Percentiles rank a stretch among this genome's conserved stretches.
These are phyloP conservation scores for Vaccinium vitisidaea DNA, from an alignment of 148 eudicot genomes.

Conservation along the genomic window DNA sequence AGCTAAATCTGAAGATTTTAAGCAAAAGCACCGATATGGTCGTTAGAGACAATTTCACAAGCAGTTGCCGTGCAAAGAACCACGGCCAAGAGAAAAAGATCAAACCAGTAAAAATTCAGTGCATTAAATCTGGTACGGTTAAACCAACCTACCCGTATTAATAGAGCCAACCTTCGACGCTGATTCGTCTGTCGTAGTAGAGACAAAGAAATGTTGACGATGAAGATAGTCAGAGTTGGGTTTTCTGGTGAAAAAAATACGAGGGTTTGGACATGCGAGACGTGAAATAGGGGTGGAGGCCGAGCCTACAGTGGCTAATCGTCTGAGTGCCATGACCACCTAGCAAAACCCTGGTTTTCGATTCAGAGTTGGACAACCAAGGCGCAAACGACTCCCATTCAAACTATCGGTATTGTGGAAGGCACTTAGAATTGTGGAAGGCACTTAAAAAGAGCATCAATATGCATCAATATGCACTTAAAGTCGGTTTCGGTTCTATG, in stretches of 20 bases:
- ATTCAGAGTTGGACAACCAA: background rate
- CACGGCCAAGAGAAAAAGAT: background rate
- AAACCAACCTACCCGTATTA: background rate
- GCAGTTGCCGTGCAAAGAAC: constrained; percentile 5
- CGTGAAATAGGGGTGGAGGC: background rate
- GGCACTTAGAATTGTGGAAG: too few relatives aligned
- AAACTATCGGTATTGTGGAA: too few relatives aligned
- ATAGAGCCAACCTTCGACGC: background rate
- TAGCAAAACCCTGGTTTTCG: background rate
- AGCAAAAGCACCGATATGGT: background rate
- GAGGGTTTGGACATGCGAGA: background rate
- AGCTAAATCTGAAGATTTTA: background rate
- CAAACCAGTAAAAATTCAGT: background rate
- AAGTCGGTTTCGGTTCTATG: too few relatives aligned
- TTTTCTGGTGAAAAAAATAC: background rate
- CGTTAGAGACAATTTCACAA: constrained; percentile 9
- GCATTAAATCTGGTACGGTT: background rate
- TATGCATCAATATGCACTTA: too few relatives aligned
- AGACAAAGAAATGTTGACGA: background rate
- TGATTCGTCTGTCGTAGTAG: background rate
- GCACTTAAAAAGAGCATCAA: too few relatives aligned
- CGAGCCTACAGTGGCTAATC: background rate
- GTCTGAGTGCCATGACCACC: background rate
- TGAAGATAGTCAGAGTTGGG: background rate
- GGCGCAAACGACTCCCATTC: background rate